Evolutionary conservation across 2,329 filamentous ascomycete genomes (phyloP).

Genomic region (Emmonsiellopsis sp.): DNA sequence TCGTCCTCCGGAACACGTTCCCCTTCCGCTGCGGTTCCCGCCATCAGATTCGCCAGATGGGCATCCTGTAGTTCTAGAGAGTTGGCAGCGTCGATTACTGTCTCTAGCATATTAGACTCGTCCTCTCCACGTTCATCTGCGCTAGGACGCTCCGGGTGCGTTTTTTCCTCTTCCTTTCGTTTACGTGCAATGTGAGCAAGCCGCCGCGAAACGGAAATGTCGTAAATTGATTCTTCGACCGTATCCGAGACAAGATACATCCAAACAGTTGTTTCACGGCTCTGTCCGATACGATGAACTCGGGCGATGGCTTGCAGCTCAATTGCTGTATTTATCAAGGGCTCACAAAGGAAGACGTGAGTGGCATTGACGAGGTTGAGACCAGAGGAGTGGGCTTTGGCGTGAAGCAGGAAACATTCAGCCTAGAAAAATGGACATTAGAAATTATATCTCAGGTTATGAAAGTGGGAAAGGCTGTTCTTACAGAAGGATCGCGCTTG

Average conservation of each 20-base stretch:
- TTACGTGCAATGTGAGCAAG: slow-evolving; percentile 61
- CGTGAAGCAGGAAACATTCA: slow-evolving; percentile 83
- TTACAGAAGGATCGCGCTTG: slow-evolving; percentile 56
- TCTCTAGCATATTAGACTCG: slow-evolving; percentile 42
- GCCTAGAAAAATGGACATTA: slow-evolving; percentile 28
- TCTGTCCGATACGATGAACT: slow-evolving; percentile 88
- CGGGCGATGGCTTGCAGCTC: slow-evolving; percentile 92
- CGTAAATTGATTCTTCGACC: slow-evolving; percentile 85
- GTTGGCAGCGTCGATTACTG: slow-evolving; percentile 70
- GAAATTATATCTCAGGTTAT: background rate
- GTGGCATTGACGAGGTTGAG: slow-evolving; percentile 87
- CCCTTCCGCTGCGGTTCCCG: slow-evolving; percentile 59
- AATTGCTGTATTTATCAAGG: slow-evolving; percentile 82
- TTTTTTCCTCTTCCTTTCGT: slow-evolving; percentile 23
- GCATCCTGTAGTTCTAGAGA: slow-evolving; percentile 72
- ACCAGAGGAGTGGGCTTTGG: slow-evolving; percentile 77
- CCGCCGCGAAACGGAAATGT: slow-evolving; percentile 69
- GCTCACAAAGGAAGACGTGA: slow-evolving; percentile 91
- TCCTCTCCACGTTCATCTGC: slow-evolving; percentile 24
- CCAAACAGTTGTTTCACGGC: slow-evolving; percentile 83
- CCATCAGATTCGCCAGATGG: slow-evolving; percentile 59
- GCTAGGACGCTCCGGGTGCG: slow-evolving; percentile 15
- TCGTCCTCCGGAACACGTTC: slow-evolving; percentile 72
- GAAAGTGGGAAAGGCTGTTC: slow-evolving; percentile 3
- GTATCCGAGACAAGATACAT: slow-evolving; percentile 87